phyloP scores from a whole-genome alignment of 345 rosid species.

The Salix caprea region DNA sequence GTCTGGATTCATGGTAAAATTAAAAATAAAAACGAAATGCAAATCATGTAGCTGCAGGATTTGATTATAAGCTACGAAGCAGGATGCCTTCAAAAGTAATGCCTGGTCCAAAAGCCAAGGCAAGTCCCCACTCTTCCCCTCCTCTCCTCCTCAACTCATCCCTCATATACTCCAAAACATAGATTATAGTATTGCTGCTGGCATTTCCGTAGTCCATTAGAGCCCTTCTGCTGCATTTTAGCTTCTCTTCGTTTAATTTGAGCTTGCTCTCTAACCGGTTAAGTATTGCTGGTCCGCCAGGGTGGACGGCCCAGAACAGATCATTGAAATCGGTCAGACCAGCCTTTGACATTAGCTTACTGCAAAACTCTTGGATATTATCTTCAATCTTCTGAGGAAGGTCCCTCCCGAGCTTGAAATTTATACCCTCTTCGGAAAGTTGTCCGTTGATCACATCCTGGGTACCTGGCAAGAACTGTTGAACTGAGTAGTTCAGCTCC shows the following conservation, averaged over 20 bases:
- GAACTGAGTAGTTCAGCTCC: slow-evolving; percentile 76
- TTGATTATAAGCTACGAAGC: slow-evolving; percentile 60
- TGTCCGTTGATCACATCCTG: slow-evolving; percentile 72
- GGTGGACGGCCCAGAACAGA: slow-evolving; percentile 94
- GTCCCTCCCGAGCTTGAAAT: slow-evolving; percentile 86
- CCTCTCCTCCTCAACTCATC: slow-evolving; percentile 60
- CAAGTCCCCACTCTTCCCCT: slow-evolving; percentile 83
- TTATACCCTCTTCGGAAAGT: slow-evolving; percentile 78
- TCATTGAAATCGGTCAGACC: slow-evolving; percentile 53
- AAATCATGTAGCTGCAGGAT: neutral
- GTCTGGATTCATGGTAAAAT: neutral
- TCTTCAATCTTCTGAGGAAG: slow-evolving; percentile 87
- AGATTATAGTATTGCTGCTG: slow-evolving; percentile 81
- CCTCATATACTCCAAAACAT: slow-evolving; percentile 83
- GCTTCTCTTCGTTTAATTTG: slow-evolving; percentile 44
- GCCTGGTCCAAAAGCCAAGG: slow-evolving; percentile 89
- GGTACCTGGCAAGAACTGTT: slow-evolving; percentile 84
- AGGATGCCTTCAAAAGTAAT: slow-evolving; percentile 97
- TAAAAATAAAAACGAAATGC: neutral
- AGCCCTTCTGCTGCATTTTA: slow-evolving; percentile 78
- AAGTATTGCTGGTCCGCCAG: slow-evolving; percentile 90
- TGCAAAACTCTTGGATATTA: slow-evolving; percentile 78
- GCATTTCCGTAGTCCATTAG: slow-evolving; percentile 82
- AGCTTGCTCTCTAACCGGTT: slow-evolving; percentile 65
- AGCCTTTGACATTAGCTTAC: slow-evolving; percentile 51